phyloP scores from a whole-genome alignment of 805 yeast species.

The Nakazawaea wyomingensis region DNA sequence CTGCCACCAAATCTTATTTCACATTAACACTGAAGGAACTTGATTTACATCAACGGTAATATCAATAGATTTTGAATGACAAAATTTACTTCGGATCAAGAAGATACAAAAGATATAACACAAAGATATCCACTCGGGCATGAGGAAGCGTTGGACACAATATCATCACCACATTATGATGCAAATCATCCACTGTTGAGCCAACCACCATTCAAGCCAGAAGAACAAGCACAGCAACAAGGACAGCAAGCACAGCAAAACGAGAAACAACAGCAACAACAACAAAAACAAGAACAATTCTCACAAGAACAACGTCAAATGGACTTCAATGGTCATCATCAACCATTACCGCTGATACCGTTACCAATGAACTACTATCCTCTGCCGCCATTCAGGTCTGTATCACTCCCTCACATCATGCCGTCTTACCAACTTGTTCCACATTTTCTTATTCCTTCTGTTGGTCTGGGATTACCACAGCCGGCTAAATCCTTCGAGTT shows the following conservation, averaged over 20 bases:
- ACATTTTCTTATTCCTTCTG: neutral
- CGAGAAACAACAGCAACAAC: neutral
- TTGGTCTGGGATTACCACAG: neutral
- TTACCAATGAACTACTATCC: neutral
- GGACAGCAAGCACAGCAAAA: neutral
- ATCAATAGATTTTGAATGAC: neutral
- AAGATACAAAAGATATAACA: neutral
- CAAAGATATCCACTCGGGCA: neutral
- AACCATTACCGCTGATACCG: neutral
- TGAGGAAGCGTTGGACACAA: neutral
- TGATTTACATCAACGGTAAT: too few relatives aligned
- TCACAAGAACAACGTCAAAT: neutral
- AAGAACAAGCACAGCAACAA: neutral
- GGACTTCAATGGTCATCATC: neutral
- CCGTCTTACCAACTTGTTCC: slow-evolving; percentile 7
- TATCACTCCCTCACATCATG: slow-evolving; percentile 9
- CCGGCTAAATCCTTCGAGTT: neutral
- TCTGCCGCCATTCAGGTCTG: neutral
- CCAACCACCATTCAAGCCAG: slow-evolving; percentile 7
- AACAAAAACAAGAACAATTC: neutral
- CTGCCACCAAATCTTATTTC: too few relatives aligned
- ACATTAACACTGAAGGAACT: too few relatives aligned
- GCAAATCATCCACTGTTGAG: slow-evolving; percentile 10
- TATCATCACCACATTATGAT: neutral
- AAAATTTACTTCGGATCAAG: neutral